A percentile compares a stretch with the other conserved stretches of the same genome.
Conservation (phyloP, 257 asterid genomes). For the Parsonsia alboflavescens region DNA sequence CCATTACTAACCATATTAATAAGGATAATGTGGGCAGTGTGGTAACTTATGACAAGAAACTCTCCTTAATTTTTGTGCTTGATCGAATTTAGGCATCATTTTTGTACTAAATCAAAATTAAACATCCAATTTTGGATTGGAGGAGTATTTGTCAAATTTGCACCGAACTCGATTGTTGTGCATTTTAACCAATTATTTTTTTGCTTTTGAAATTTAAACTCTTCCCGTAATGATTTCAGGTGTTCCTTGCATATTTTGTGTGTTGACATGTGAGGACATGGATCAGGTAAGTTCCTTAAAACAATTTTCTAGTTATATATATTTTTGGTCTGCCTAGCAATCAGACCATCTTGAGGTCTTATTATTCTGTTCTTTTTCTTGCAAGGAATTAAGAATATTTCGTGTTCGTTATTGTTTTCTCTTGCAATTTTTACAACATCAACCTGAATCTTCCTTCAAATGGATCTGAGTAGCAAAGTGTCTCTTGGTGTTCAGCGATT, state of each 20-base stretch:
- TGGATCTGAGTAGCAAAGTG: background rate
- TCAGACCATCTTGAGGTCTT: background rate
- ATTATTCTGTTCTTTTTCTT: background rate
- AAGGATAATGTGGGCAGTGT: too few species aligned
- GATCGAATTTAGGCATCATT: background rate
- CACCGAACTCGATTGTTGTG: conserved; percentile 2
- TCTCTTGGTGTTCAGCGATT: background rate
- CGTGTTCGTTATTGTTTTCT: too few species aligned
- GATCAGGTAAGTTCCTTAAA: conserved; percentile 57
- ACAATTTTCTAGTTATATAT: background rate
- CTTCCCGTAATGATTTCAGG: conserved; percentile 38
- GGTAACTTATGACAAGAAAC: too few species aligned
- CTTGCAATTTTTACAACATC: background rate
- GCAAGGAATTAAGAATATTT: background rate
- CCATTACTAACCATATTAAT: too few species aligned
- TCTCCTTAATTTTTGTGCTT: too few species aligned
- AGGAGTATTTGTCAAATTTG: background rate
- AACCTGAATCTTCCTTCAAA: conserved; percentile 4
- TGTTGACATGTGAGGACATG: conserved; percentile 80
- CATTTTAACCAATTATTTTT: conserved; percentile 10
- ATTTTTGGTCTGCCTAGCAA: background rate
- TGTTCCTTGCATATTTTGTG: conserved; percentile 95
- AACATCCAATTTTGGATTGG: too few species aligned
- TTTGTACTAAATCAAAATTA: too few species aligned
- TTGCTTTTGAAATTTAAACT: conserved; percentile 3